phyloP scores from a whole-genome alignment of 768 basidiomycete genomes.

The Lactifluus echinatus region DNA sequence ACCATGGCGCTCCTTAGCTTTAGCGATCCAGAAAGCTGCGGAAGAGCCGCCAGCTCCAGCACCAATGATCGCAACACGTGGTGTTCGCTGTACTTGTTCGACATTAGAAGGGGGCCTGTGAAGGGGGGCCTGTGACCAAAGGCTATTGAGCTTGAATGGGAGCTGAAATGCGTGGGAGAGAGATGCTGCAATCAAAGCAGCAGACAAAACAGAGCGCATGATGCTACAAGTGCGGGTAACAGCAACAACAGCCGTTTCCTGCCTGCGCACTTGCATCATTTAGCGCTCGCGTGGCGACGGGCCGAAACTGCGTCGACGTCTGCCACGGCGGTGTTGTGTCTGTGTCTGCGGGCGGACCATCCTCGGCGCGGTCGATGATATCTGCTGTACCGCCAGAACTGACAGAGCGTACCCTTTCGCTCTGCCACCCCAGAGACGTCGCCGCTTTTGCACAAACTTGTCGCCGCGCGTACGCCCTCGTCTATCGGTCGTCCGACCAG shows the following conservation, averaged over 20 bases:
- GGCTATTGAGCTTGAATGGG: constrained; percentile 39
- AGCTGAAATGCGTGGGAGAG: constrained; percentile 31
- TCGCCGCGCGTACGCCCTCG: constrained; percentile 36
- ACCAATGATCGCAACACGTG: constrained; percentile 74
- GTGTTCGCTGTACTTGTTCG: background rate
- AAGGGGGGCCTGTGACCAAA: background rate
- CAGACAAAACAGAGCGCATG: constrained; percentile 19
- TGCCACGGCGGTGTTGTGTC: too few relatives aligned
- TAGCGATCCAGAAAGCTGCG: constrained; percentile 77
- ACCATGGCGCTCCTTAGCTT: constrained; percentile 62
- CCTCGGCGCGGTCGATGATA: constrained; percentile 13
- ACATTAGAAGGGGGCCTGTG: background rate
- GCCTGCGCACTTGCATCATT: too few relatives aligned
- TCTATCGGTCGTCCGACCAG: constrained; percentile 43
- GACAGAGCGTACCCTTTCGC: constrained; percentile 45
- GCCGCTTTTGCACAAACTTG: constrained; percentile 52
- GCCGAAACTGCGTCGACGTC: background rate
- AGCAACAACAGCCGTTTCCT: too few relatives aligned
- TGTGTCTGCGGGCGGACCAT: background rate
- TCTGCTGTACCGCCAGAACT: constrained; percentile 46
- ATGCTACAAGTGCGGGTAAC: too few relatives aligned
- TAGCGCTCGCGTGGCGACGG: too few relatives aligned
- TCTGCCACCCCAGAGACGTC: constrained; percentile 50
- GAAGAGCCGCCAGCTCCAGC: constrained; percentile 85
- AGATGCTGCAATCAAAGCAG: constrained; percentile 21